A percentile compares a stretch with the other conserved stretches of the same genome.
phyloP scores from a whole-genome alignment of 306 rosid genomes.

The Acacia confusa region DNA sequence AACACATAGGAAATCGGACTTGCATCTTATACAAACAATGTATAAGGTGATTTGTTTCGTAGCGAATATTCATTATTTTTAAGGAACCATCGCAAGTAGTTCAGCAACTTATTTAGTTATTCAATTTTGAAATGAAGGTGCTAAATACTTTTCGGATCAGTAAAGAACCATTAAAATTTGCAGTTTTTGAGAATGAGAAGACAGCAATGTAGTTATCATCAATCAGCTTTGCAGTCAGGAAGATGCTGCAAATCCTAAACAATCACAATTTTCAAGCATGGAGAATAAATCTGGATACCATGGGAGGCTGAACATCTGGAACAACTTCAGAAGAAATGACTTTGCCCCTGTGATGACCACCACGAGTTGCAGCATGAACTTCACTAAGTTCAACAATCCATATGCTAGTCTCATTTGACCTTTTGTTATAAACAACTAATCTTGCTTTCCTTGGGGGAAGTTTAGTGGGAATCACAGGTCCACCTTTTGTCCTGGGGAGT shows the following conservation, averaged over 20 bases:
- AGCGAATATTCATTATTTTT: neutral
- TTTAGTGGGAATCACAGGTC: conserved; percentile 72
- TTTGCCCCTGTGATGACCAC: conserved; percentile 88
- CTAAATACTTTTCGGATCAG: conserved; percentile 5
- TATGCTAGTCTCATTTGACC: conserved; percentile 71
- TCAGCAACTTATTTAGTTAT: neutral
- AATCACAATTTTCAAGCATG: conserved; percentile 4
- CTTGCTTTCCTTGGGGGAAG: conserved; percentile 83
- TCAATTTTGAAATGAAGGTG: neutral
- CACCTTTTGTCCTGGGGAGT: conserved; percentile 74
- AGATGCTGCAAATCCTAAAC: neutral
- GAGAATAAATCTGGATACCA: conserved; percentile 42
- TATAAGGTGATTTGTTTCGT: neutral
- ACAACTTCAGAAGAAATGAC: conserved; percentile 59
- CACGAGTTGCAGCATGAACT: conserved; percentile 84
- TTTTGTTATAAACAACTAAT: conserved; percentile 72
- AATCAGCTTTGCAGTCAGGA: neutral
- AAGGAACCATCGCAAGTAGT: neutral
- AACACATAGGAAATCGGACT: neutral
- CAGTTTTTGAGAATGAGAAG: conserved; percentile 9
- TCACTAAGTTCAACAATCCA: conserved; percentile 71
- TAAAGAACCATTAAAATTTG: neutral
- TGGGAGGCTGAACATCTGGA: conserved; percentile 88
- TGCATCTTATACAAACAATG: neutral
- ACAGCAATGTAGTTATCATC: conserved; percentile 14